Conservation (phyloP, 2,329 filamentous ascomycete genomes). For the Alternaria gansuensis region DNA sequence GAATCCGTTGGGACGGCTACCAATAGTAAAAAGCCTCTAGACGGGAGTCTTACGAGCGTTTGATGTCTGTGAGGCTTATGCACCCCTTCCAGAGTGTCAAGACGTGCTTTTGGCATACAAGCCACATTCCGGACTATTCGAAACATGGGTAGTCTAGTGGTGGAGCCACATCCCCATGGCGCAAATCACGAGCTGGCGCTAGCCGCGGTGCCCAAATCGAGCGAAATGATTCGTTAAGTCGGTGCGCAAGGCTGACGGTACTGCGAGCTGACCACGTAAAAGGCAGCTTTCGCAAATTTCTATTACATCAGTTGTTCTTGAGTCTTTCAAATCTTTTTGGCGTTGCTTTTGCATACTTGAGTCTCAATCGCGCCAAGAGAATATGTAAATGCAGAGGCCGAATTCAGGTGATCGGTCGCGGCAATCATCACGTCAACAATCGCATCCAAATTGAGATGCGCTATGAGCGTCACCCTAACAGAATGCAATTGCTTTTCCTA, state of each 20-base stretch:
- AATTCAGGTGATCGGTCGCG: background rate
- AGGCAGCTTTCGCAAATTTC: background rate
- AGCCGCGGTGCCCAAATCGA: background rate
- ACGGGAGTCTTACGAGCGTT: background rate
- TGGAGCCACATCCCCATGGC: conserved; percentile 4
- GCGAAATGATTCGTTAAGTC: background rate
- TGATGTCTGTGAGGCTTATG: conserved; percentile 7
- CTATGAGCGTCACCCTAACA: background rate
- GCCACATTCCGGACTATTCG: background rate
- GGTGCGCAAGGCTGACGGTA: background rate
- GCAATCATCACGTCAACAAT: background rate
- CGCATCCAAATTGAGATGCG: background rate
- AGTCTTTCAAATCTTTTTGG: background rate
- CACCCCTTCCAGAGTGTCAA: background rate
- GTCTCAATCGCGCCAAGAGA: background rate
- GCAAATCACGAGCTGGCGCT: background rate
- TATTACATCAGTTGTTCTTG: background rate
- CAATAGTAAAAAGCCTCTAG: background rate
- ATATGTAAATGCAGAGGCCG: background rate
- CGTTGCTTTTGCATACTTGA: background rate
- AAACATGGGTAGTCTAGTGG: background rate
- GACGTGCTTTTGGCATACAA: conserved; percentile 1
- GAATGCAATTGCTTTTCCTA: background rate
- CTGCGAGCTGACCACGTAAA: conserved; percentile 1
- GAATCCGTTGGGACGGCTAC: background rate